Base-by-base conservation (phyloP, 1,139 yeast genomes). In the Magnusiomyces sp. region DNA sequence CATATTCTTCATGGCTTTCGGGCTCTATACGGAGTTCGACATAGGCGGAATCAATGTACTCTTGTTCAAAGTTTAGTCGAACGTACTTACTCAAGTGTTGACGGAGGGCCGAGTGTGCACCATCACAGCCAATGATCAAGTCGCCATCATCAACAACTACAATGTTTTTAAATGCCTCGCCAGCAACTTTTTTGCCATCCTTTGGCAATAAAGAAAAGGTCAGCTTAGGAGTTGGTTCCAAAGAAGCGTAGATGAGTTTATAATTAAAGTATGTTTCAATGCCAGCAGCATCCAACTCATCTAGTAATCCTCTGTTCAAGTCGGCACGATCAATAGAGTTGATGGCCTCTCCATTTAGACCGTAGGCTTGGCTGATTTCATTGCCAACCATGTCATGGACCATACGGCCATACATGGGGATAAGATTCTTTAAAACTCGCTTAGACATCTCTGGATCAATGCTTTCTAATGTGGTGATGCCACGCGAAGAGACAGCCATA, bases 361-460 rank as follows among this genome's bases (percentile, higher is more conserved):
- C 96, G 62, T 90, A 90, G 41, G 71, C 60, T 60, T 88, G 95
- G 32, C 86, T 73, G 54, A 76, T 80, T 62, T 80, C 83, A 34
- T 69, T 67, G 0, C 95, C 96, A 10, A 72, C 60, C 19, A 67
- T 50, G 58, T 82, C 83, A 63, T 90, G 97, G 52, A 90, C 81
- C 97, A 89, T 89, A 43, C 97, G 72, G 1, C 95, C 97, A 46
- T 76, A 69, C 90, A 90, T 85, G 2, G 96, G 96, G 36, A 86
- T 83, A 17, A 85, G 76, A 45, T 78, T 77, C 40, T 71, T 69
- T 57, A 85, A 62, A 1, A 86, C 74, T 16, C 80, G 64, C 0
- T 69, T 67, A 7, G 84, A 79, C 72, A 88, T 72, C 10, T 67
- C 74, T 1, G 69, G 64, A 60, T 84, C 89, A 2, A 89, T 80